Evolutionary conservation across 2,329 filamentous ascomycete genomes (phyloP), one percentile per base, ranked within the genome.

Genomic region (Pyrenophora seminiperda): DNA sequence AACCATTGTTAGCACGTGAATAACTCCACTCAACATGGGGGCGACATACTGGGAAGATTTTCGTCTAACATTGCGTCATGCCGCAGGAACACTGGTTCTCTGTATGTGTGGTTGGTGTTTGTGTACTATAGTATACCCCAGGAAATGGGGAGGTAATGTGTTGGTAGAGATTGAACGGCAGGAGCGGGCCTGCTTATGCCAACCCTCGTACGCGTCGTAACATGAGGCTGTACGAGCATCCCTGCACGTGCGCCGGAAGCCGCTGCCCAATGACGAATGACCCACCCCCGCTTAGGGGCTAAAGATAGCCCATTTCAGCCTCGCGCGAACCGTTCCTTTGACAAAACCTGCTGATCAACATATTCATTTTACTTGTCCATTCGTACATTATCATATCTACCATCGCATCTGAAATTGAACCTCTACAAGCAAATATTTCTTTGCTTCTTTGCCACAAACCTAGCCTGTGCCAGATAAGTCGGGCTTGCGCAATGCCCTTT

Each of bases 1-100:
- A 57, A 41, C 24, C 14, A 3, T 10, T 22, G 53, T 63, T 57
- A 61, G 53, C 62, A 79, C 46, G 83, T 79, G 47, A 7, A 5
- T 13, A 17, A 27, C 24, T 27, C 7, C 9, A 27, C 37, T n/a
- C 31, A 11, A 15, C 14, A 15, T 20, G 15, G 34, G 27, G 14
- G 9, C n/a, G 17, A 40, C 51, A 22, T 55, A 83, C 81, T 91
- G 47, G 92, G 92, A n/a, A 97, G 84, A 73, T 92, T 96, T 73
- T 95, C 90, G 85, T 96, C 91, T 65, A 96, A 83, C 91, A 96
- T 96, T 49, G 63, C 57, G 57, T 50, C 65, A 68, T 66, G 18
- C 37, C 50, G 47, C 27, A 36, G 33, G 22, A 27, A 18, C 15
- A 7, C 9, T 32, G 20, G 22, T 2, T 3, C 14, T 19, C 14